Evolutionary conservation across 2,329 filamentous ascomycete genomes (phyloP).

Genomic region (Tolypocladium inflatum): DNA sequence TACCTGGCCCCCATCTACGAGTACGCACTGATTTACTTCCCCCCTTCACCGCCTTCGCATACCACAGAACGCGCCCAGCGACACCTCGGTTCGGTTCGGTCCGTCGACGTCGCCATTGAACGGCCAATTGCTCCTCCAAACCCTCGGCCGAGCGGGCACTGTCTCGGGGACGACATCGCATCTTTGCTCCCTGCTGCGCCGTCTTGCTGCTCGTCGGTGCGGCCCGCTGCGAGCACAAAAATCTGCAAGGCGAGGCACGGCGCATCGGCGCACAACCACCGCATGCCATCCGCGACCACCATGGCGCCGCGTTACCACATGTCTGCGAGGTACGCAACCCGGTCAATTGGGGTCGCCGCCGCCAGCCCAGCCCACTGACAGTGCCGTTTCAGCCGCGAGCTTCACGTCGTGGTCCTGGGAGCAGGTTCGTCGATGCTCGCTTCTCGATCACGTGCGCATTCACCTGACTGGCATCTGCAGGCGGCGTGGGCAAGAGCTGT

Average conservation of each 20-base stretch:
- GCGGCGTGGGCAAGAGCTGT: constrained; percentile 88
- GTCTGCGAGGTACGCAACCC: constrained; percentile 5
- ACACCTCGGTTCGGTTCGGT: neutral
- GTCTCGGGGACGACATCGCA: neutral
- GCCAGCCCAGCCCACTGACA: neutral
- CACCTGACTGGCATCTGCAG: constrained; percentile 35
- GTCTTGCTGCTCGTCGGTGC: neutral
- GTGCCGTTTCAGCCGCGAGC: constrained; percentile 51
- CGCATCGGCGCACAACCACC: neutral
- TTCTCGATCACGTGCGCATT: constrained; percentile 6
- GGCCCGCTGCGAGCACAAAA: neutral
- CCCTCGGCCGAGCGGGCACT: neutral
- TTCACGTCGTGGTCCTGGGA: constrained; percentile 74
- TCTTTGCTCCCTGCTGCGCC: neutral
- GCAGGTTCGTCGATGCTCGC: constrained; percentile 46
- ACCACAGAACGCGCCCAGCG: neutral
- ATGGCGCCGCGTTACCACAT: constrained; percentile 9
- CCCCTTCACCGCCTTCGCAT: neutral
- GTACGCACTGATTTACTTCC: neutral
- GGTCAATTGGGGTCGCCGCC: neutral
- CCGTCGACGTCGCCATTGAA: neutral
- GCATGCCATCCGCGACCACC: neutral
- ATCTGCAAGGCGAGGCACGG: neutral
- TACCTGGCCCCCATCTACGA: neutral
- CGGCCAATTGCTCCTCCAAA: neutral